Base-by-base conservation (phyloP, 2,329 filamentous ascomycete species). In the Diaporthe helianthi region DNA sequence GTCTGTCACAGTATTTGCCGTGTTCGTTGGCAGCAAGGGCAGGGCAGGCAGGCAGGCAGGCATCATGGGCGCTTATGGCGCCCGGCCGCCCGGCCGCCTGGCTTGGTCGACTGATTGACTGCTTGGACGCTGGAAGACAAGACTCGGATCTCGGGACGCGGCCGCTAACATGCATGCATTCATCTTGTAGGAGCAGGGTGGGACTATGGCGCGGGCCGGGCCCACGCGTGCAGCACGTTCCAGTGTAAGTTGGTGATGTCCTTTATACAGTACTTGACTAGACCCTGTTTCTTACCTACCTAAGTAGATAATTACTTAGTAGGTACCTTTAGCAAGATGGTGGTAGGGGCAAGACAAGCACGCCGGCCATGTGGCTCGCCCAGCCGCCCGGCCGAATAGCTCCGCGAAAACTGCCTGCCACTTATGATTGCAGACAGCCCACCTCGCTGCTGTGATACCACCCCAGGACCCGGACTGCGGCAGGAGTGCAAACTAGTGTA, bases 51-150 rank as follows among this genome's bases (percentile, higher is more conserved):
- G n/a, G n/a, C 36, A 6, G 12, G 36, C 47, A 17, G 31, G 53
- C 51, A 19, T 36, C 19, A 33, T 22, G 52, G 52, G 68, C 68
- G 68, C 68, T 69, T 69, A 69, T n/a, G n/a, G 12, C 31, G 13
- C 29, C 8, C 29, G 24, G 15, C 53, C 44, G 60, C 33, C 65
- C 41, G 19, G 29, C 13, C 17, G 38, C 13, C 38, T 44, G 15
- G 17, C 22, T 46, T 19, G 36, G 33, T 67, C 22, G 31, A 9
- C 8, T n/a, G 22, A 53, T 17, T 66, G 52, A 31, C n/a, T 54
- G 61, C 38, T 17, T 46, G 41, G 41, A 53, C 36, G 29, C 31
- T 31, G 33, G 24, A 7, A 47, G 29, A 12, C 36, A 67, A 51
- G 52, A n/a, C n/a, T n/a, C n/a, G n/a, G n/a, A 58, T 60, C 41